phyloP scores from a whole-genome alignment of 345 rosid species.

The Firmiana major region DNA sequence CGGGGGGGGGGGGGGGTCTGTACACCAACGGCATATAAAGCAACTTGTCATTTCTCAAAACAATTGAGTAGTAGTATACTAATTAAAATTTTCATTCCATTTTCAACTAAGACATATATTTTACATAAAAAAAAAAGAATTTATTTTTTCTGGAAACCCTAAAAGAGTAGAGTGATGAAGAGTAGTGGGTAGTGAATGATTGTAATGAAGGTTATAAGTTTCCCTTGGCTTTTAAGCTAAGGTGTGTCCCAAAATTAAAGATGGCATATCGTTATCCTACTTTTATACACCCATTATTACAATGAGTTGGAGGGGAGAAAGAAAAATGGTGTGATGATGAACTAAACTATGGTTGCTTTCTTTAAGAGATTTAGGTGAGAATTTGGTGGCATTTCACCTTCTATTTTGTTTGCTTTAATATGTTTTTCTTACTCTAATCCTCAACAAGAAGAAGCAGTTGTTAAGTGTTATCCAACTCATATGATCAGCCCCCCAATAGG shows the following conservation, averaged over 20 bases:
- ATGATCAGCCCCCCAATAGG: not conserved
- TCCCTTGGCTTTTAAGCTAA: constrained; percentile 65
- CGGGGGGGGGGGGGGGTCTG: too few relatives aligned
- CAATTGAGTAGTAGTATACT: not conserved
- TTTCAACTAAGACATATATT: not conserved
- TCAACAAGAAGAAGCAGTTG: not conserved
- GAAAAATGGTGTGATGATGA: not conserved
- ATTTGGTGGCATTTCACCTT: constrained; percentile 20
- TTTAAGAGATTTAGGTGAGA: constrained; percentile 3
- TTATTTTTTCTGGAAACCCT: not conserved
- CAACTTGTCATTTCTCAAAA: too few relatives aligned
- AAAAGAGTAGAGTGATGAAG: not conserved
- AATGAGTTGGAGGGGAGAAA: not conserved
- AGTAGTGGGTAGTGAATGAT: constrained; percentile 24
- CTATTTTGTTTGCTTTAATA: not conserved
- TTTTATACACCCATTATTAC: not conserved
- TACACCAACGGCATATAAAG: too few relatives aligned
- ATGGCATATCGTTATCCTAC: constrained; percentile 42
- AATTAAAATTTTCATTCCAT: not conserved
- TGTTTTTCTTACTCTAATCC: not conserved
- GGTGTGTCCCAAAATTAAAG: constrained; percentile 28
- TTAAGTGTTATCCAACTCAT: not conserved
- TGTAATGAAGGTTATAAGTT: constrained; percentile 26
- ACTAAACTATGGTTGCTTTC: not conserved
- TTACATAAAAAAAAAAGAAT: not conserved